Conservation (phyloP, 257 asterid species). For the Nicotiana undulata region DNA sequence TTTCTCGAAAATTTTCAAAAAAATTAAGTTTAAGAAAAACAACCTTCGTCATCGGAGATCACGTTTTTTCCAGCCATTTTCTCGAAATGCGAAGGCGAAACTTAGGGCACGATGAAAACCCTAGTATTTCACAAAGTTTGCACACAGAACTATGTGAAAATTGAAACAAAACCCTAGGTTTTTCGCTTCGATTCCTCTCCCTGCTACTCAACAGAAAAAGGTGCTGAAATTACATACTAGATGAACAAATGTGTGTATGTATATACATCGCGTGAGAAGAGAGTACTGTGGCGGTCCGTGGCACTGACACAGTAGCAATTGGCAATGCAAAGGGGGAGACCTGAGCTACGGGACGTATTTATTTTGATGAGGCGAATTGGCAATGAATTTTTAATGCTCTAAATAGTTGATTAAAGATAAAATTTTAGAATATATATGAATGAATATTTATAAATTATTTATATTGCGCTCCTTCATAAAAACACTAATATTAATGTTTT, state of each 20-base stretch:
- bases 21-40: background rate
- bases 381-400: background rate
- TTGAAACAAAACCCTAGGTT: background rate
- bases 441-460: background rate
- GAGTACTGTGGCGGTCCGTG: background rate
- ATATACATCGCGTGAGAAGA: background rate
- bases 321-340: background rate
- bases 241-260: background rate
- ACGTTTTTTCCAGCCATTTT: conserved; percentile 61
- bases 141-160: background rate
- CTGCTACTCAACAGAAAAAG: background rate
- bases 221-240: background rate
- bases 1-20: background rate
- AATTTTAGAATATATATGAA: background rate
- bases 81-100: background rate
- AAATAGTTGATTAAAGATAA: background rate
- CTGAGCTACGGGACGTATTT: background rate
- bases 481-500: too few relatives aligned
- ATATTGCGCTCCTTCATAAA: background rate
- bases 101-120: conserved; percentile 31
- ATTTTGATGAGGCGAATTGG: background rate
- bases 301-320: background rate
- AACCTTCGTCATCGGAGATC: conserved; percentile 85
- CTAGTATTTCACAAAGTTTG: conserved; percentile 20
- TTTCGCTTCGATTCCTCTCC: background rate